Evolutionary conservation across 371 early-diverging fungal genomes (phyloP), one percentile per base, ranked within the genome.

Genomic region (Haplosporangium sp.): DNA sequence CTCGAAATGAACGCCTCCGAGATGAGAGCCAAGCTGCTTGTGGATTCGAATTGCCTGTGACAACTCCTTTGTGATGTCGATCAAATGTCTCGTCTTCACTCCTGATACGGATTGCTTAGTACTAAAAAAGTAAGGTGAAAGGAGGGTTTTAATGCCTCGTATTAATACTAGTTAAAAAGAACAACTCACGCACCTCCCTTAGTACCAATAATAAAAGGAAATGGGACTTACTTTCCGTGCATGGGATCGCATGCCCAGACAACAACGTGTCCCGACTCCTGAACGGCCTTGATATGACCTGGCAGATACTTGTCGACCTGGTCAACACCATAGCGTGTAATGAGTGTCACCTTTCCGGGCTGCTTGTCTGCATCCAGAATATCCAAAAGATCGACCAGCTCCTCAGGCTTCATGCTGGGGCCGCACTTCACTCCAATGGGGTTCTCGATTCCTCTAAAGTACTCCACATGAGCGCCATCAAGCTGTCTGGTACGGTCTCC

Each of bases 241-340:
- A 96, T 96, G 9, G 99, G 99, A 81, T 98, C 99, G 82, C 95
- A 95, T 40, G 92, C 92, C 98, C 97, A 98, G 20, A 97, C 97
- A 11, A 96, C 96, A 62, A 87, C 85, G 81, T 97, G 97, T 2
- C 89, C 89, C 0, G 96, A 91, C 2, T 81, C 81, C 65, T 93
- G 89, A 12, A 98, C 97, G 8, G 98, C 97, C 62, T 87, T 81
- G 73, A 98, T 95, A 68, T 96, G 97, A 13, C 84, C 91, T 0
- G 98, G 96, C 41, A 98, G 82, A 67, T 87, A 86, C 66, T 92
- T 84, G 45, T 89, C 89, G 13, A 98, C 92, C 72, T 95, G 94
- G 68, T 85, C 88, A 13, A 90, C 91, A 51, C 98, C 98, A 74
- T 96, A 98, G 16, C 99, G 91, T 1, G 97, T 95, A 69, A 98